These are phyloP conservation scores for Pyrenophora tritici-repentis DNA, from an alignment of 2,329 filamentous ascomycete genomes.

Conservation along the genomic window DNA sequence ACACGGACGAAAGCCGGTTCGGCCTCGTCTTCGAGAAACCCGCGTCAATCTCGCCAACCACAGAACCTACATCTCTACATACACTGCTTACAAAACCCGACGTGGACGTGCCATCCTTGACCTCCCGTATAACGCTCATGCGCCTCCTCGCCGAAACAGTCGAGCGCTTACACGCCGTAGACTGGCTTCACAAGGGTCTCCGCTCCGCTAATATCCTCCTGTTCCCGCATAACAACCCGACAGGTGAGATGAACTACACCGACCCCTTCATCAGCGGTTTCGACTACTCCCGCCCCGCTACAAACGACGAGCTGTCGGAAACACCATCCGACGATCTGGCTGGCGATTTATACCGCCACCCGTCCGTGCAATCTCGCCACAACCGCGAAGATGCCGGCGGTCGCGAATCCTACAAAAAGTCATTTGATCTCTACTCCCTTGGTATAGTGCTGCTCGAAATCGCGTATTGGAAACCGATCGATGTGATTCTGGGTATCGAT, in stretches of 20 bases:
- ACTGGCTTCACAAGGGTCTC: slow-evolving; percentile 65
- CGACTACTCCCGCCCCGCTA: slow-evolving; percentile 59
- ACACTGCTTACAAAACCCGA: slow-evolving; percentile 49
- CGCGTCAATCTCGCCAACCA: slow-evolving; percentile 42
- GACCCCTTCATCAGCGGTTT: slow-evolving; percentile 59
- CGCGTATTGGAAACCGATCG: slow-evolving; percentile 58
- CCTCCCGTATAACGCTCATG: slow-evolving; percentile 58
- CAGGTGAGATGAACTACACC: slow-evolving; percentile 43
- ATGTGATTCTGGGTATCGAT: slow-evolving; percentile 50
- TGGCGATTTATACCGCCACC: slow-evolving; percentile 59
- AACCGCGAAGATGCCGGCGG: slow-evolving; percentile 31
- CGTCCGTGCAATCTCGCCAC: slow-evolving; percentile 48
- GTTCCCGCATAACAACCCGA: slow-evolving; percentile 42
- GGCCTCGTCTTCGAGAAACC: slow-evolving; percentile 62
- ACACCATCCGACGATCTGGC: slow-evolving; percentile 52
- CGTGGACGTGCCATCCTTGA: slow-evolving; percentile 54
- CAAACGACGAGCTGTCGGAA: slow-evolving; percentile 58
- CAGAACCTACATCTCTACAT: slow-evolving; percentile 55
- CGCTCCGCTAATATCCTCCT: slow-evolving; percentile 61
- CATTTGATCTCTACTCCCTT: slow-evolving; percentile 59
- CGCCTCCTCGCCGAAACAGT: slow-evolving; percentile 59
- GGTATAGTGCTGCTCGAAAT: slow-evolving; percentile 60
- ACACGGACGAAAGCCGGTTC: slow-evolving; percentile 49
- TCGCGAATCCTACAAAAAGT: slow-evolving; percentile 50
- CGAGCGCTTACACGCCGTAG: slow-evolving; percentile 55